Percentiles rank a stretch among this genome's conserved stretches.
Conservation (phyloP, 2,329 filamentous ascomycete species). For the Microcyclosporella mali region DNA sequence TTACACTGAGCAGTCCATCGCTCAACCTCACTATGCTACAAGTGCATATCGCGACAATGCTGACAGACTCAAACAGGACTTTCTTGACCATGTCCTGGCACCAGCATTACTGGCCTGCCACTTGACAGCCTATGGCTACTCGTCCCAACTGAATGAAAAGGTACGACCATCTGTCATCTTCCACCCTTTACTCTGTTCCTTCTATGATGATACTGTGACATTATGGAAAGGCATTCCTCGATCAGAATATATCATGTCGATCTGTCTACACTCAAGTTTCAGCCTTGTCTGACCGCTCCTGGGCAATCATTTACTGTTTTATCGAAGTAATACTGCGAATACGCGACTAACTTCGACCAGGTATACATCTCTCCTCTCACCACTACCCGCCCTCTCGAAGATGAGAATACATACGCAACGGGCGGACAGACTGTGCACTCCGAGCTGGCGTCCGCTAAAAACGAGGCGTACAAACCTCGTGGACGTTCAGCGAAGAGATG, state of each 20-base stretch:
- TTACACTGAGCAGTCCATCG: slow-evolving; percentile 45
- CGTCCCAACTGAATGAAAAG: background rate
- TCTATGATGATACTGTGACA: slow-evolving; percentile 58
- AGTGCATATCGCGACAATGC: background rate
- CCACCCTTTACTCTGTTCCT: slow-evolving; percentile 1
- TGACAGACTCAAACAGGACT: background rate
- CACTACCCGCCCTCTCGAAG: slow-evolving; percentile 37
- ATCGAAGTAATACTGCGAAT: slow-evolving; percentile 3
- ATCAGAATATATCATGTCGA: slow-evolving; percentile 59
- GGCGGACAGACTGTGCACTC: slow-evolving; percentile 59
- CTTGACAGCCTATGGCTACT: too few relatives aligned
- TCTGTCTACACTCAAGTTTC: slow-evolving; percentile 58
- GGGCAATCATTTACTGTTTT: background rate
- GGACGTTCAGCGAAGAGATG: slow-evolving; percentile 49
- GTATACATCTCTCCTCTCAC: slow-evolving; percentile 16
- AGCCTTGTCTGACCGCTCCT: slow-evolving; percentile 59
- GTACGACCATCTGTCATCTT: slow-evolving; percentile 15
- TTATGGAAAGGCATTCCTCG: slow-evolving; percentile 65
- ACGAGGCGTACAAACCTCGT: slow-evolving; percentile 59
- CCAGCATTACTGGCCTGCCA: background rate
- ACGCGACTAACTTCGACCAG: slow-evolving; percentile 30
- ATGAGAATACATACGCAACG: slow-evolving; percentile 62
- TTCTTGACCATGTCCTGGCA: background rate
- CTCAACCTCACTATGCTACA: background rate
- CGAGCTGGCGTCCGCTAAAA: slow-evolving; percentile 47